Evolutionary conservation across 345 rosid species (phyloP), one percentile per base, ranked within the genome.

Genomic region (Cardamine chenopodiifolia): DNA sequence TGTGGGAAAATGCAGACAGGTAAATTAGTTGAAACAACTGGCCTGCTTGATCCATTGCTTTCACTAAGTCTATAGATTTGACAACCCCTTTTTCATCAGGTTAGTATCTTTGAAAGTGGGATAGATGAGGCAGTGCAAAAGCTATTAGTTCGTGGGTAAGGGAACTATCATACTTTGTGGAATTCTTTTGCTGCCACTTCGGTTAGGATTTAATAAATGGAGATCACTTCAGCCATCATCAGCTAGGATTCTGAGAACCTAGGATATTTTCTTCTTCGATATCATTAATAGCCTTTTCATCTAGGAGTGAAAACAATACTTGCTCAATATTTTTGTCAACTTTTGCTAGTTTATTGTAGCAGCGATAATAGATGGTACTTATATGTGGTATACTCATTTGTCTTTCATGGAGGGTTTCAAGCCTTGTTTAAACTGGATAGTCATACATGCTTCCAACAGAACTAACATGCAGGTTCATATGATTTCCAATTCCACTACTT

Each of bases 1-100:
- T 15, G 98, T 91, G 18, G 97, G 97, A 64, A 88, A 90, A 85
- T 94, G 98, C 84, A 89, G 97, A 69, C 98, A 94, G 93, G 98
- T 94, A 56, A 77, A n/a, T 58, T 66, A 45, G 44, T 52, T 42
- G 63, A 66, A 42, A 57, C n/a, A 49, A 28, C 40, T 65, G 39
- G 31, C 19, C 56, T 39, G 35, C 35, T 77, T 57, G 29, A 26
- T 64, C 64, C 14, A 35, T 48, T 48, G 14, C 28, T 53, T 50
- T 62, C 10, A 53, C 32, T n/a, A 54, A 2, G 22, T 65, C 49
- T 57, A 49, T n/a, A 15, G 34, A 56, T 70, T 54, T 73, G 37
- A 48, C 26, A 6, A 47, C 57, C 37, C 25, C 48, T 40, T 61
- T 70, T 40, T 73, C 55, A 49, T 71, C 76, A 94, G 97, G 98